Evolutionary conservation across 2,329 filamentous ascomycete genomes (phyloP).

Genomic region (Talaromyces pinophilus): DNA sequence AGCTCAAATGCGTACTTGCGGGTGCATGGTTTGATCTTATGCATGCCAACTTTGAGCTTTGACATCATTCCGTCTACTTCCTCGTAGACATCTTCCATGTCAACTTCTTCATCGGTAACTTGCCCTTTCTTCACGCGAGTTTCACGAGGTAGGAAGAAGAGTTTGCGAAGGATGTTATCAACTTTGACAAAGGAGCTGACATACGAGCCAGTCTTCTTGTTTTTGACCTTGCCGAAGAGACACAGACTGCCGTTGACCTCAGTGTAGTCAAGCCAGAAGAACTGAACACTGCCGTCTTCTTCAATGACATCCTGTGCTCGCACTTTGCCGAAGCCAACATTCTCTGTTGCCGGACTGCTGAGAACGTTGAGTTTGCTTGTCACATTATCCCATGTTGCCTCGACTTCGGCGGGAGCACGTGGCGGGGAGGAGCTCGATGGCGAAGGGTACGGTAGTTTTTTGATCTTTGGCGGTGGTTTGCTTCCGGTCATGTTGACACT

Average conservation of each 20-base stretch:
- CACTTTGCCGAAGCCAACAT: constrained; percentile 71
- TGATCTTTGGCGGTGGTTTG: constrained; percentile 72
- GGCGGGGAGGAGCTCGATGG: constrained; percentile 76
- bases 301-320: constrained; percentile 84
- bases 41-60: constrained; percentile 78
- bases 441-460: constrained; percentile 68
- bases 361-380: constrained; percentile 83
- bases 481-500: constrained; percentile 85
- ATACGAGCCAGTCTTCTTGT: constrained; percentile 76
- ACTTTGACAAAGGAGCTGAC: constrained; percentile 95
- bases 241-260: constrained; percentile 90
- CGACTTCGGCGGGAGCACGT: constrained; percentile 63
- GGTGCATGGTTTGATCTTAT: constrained; percentile 88
- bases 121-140: constrained; percentile 59
- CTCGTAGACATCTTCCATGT: constrained; percentile 84
- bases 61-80: constrained; percentile 90
- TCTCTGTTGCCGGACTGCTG: constrained; percentile 68
- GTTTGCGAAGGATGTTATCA: constrained; percentile 87
- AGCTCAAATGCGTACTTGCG: constrained; percentile 97
- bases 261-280: constrained; percentile 97
- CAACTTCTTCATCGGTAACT: constrained; percentile 74
- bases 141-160: constrained; percentile 87
- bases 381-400: constrained; percentile 86
- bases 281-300: constrained; percentile 83
- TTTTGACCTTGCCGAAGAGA: constrained; percentile 92